Percentiles rank a stretch among this genome's conserved stretches.
phyloP scores from a whole-genome alignment of 805 yeast species.

The Saccharomyces paradoxus region DNA sequence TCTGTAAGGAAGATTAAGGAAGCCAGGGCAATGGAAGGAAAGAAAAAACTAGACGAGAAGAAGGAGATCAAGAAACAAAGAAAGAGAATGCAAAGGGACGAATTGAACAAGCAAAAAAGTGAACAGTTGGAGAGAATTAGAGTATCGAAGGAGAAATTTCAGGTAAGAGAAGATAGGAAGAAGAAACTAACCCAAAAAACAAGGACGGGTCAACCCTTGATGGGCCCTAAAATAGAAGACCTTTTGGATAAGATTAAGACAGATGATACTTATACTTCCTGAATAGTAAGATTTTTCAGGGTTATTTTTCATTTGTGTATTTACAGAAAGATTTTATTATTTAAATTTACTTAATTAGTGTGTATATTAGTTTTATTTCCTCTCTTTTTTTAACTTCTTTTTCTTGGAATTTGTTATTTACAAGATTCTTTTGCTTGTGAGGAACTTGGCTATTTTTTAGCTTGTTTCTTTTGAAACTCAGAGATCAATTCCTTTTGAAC shows the following conservation, averaged over 20 bases:
- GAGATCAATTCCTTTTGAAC: constrained; percentile 85
- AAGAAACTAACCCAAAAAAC: constrained; percentile 48
- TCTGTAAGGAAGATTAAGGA: constrained; percentile 16
- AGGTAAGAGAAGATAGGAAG: constrained; percentile 36
- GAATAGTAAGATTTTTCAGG: neutral
- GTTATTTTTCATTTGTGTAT: neutral
- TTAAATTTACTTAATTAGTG: neutral
- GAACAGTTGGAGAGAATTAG: constrained; percentile 32
- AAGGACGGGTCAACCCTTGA: constrained; percentile 73
- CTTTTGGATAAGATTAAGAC: constrained; percentile 67
- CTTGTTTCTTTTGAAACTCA: constrained; percentile 59
- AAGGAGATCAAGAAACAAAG: constrained; percentile 32
- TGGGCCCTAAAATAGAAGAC: constrained; percentile 81
- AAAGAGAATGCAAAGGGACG: constrained; percentile 26
- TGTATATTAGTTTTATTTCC: neutral
- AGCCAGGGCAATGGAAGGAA: constrained; percentile 18
- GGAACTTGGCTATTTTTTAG: constrained; percentile 27
- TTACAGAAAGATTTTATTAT: neutral
- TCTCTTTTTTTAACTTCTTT: neutral
- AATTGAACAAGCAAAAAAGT: constrained; percentile 36
- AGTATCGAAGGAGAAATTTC: constrained; percentile 33
- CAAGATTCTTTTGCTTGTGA: neutral
- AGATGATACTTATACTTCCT: constrained; percentile 32
- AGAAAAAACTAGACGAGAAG: constrained; percentile 28
- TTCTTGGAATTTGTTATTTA: constrained; percentile 2